Percentiles rank a stretch among this genome's conserved stretches.
Conservation (phyloP, 148 eudicot species). For the Rhododendron griersonianum region DNA sequence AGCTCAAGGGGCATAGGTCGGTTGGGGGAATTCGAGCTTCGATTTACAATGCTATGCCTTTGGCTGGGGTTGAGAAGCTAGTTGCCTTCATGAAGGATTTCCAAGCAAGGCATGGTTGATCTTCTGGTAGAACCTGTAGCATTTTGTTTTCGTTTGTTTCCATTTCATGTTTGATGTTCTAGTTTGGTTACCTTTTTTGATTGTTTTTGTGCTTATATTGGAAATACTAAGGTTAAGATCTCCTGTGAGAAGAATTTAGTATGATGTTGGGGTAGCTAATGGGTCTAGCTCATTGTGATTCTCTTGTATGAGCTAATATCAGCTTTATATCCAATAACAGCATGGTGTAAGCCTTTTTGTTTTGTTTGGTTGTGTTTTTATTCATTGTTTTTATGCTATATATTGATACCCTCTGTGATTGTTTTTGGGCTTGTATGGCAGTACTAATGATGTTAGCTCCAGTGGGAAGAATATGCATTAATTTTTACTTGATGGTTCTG, state of each 20-base stretch:
- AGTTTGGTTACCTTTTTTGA: neutral
- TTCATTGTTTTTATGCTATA: neutral
- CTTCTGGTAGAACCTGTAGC: neutral
- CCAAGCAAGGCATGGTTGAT: conserved; percentile 73
- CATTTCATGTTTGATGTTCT: conserved; percentile 6
- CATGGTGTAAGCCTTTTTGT: neutral
- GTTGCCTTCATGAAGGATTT: conserved; percentile 95
- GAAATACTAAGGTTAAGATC: neutral
- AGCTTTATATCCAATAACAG: neutral
- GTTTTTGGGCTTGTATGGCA: neutral
- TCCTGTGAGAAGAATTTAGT: conserved; percentile 11
- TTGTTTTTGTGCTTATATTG: neutral
- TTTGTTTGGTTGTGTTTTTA: neutral
- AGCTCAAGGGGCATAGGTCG: conserved; percentile 87
- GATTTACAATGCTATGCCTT: conserved; percentile 95
- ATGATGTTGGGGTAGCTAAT: conserved; percentile 1
- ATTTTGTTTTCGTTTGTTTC: neutral
- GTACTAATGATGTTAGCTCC: neutral
- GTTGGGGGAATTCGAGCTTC: conserved; percentile 99
- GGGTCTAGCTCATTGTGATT: conserved; percentile 8
- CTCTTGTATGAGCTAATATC: neutral
- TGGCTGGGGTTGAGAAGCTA: conserved; percentile 90
- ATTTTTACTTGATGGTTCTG: neutral
- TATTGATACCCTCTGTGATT: neutral
- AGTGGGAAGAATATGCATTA: neutral